These are phyloP conservation scores for Cordyceps tenuipes DNA, from an alignment of 2,329 filamentous ascomycete species.

Conservation along the genomic window DNA sequence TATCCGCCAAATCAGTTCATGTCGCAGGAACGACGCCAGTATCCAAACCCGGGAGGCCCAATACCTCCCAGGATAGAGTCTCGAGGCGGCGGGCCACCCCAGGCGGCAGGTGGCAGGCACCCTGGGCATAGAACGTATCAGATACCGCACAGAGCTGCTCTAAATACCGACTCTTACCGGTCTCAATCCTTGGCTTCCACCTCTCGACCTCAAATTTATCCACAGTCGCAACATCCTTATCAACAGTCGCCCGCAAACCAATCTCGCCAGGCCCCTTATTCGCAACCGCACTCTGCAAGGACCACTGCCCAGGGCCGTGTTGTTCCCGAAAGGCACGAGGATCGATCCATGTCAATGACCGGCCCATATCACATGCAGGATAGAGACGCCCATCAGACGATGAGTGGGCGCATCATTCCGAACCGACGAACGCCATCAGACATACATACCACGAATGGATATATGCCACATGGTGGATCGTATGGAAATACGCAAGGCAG, in stretches of 20 bases:
- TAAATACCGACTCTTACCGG: conserved; percentile 79
- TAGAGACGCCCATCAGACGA: conserved; percentile 76
- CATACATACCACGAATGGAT: conserved; percentile 28
- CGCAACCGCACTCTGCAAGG: conserved; percentile 57
- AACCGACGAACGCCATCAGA: conserved; percentile 47
- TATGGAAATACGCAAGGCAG: conserved; percentile 44
- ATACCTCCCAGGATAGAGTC: conserved; percentile 61
- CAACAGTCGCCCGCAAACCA: conserved; percentile 61
- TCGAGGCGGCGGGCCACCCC: conserved; percentile 39
- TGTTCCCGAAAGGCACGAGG: conserved; percentile 85
- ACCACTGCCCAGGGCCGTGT: conserved; percentile 88
- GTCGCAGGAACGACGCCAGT: conserved; percentile 40
- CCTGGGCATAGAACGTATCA: conserved; percentile 54
- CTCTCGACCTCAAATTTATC: conserved; percentile 65
- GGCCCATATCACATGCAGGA: conserved; percentile 63
- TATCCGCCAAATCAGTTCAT: conserved; percentile 36
- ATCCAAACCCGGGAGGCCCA: conserved; percentile 32
- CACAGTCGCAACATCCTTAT: conserved; percentile 52
- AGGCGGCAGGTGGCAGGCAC: conserved; percentile 28
- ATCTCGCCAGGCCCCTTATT: conserved; percentile 66
- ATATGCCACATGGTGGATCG: conserved; percentile 26
- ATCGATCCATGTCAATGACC: conserved; percentile 93
- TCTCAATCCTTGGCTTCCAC: conserved; percentile 85
- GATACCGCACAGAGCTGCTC: conserved; percentile 55
- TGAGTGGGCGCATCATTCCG: conserved; percentile 87